Evolutionary conservation across 139 green algal genomes (phyloP).

Genomic region (Chlorella sp.): DNA sequence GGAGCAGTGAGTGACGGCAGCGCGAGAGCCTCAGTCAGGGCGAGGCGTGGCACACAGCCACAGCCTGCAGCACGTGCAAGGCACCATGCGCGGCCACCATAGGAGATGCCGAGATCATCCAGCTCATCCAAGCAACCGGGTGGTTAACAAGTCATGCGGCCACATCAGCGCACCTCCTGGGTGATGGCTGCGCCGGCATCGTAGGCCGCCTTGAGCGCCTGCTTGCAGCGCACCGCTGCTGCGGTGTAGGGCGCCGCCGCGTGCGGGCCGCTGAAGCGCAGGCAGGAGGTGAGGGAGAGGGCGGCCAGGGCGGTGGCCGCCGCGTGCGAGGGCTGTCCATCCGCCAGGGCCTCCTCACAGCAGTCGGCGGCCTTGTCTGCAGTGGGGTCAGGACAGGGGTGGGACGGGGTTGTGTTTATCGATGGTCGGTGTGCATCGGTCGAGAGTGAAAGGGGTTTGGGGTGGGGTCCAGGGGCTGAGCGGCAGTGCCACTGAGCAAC

Average conservation of each 20-base stretch:
- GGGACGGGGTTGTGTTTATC: no score
- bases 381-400: neutral
- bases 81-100: neutral
- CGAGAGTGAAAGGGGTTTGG: no score
- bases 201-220: slow-evolving; percentile 11
- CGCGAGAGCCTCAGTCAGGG: neutral
- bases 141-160: no score
- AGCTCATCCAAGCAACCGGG: no score
- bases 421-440: no score
- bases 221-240: slow-evolving; percentile 15
- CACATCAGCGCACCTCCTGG: slow-evolving; percentile 17
- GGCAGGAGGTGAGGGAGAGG: slow-evolving; percentile 16
- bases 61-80: neutral
- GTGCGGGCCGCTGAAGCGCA: neutral
- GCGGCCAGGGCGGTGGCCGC: neutral
- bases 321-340: neutral
- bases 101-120: no score
- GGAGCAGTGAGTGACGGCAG: neutral
- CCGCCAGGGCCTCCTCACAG: neutral
- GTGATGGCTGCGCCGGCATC: neutral
- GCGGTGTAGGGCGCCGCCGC: slow-evolving; percentile 7
- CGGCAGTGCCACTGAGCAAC: no score
- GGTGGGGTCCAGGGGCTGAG: no score
- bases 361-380: slow-evolving; percentile 7
- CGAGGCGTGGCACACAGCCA: neutral